Evolutionary conservation across 257 asterid genomes (phyloP).

Genomic region (Fraxinus cuspidata): DNA sequence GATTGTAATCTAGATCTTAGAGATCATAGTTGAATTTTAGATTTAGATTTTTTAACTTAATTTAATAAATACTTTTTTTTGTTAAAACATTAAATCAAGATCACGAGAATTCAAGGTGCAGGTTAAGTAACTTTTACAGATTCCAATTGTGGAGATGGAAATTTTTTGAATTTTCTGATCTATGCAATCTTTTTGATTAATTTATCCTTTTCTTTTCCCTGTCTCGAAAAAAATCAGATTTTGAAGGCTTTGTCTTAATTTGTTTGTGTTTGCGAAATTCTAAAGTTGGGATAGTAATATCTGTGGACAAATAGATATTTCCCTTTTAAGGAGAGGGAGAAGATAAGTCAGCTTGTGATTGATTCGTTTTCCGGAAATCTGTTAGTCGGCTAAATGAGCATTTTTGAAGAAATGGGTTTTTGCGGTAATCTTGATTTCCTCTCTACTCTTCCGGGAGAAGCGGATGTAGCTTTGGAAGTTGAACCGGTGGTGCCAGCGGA

Average conservation of each 20-base stretch:
- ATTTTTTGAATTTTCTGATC: constrained; percentile 2
- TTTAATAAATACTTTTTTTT: neutral
- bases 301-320: neutral
- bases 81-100: neutral
- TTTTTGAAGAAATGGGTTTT: constrained; percentile 55
- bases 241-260: constrained; percentile 11
- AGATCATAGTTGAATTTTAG: constrained; percentile 13
- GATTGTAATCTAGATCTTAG: constrained; percentile 5
- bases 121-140: neutral
- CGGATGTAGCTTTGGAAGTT: constrained; percentile 29
- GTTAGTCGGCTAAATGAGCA: constrained; percentile 36
- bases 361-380: neutral
- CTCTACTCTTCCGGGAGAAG: constrained; percentile 36
- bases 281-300: neutral
- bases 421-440: constrained; percentile 48
- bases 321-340: constrained; percentile 19
- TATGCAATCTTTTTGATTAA: constrained; percentile 9
- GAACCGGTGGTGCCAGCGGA: constrained; percentile 40
- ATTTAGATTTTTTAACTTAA: neutral
- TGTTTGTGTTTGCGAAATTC: constrained; percentile 1
- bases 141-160: neutral
- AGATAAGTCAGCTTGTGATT: constrained; percentile 12
- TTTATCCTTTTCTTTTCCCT: constrained; percentile 2
- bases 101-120: neutral
- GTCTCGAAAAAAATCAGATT: constrained; percentile 21